Conservation (phyloP, 108 stramenopile genomes). For the Cyclotella baltica region DNA sequence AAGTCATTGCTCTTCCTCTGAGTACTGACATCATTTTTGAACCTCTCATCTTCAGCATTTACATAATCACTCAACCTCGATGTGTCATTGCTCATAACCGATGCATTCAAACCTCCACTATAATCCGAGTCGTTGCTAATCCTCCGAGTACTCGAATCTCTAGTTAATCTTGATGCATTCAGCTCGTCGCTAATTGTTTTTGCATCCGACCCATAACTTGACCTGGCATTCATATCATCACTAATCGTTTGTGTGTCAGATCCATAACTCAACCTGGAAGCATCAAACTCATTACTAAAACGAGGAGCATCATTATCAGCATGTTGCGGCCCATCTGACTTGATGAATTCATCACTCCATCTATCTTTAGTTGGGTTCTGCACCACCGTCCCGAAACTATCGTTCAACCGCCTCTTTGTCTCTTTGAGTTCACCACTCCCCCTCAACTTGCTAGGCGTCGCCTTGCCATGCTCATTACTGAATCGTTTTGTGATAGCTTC, state of each 20-base stretch:
- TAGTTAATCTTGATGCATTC: too few relatives aligned
- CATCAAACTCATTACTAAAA: conserved; percentile 1
- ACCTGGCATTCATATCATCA: conserved; percentile 1
- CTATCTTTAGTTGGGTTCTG: not conserved
- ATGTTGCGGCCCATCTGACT: not conserved
- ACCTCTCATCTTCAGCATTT: too few relatives aligned
- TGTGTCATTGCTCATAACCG: too few relatives aligned
- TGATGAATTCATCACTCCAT: conserved; percentile 20
- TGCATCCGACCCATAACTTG: not conserved
- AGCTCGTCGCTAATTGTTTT: not conserved
- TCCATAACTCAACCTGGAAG: not conserved
- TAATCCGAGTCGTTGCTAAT: too few relatives aligned
- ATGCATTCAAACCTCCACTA: too few relatives aligned
- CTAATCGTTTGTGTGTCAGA: not conserved
- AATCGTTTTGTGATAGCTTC: not conserved
- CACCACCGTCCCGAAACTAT: not conserved
- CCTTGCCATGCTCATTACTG: too few relatives aligned
- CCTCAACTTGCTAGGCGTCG: not conserved
- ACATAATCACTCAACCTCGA: too few relatives aligned
- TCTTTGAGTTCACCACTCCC: not conserved
- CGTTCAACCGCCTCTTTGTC: not conserved
- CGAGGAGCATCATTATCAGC: not conserved
- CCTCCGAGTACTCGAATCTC: conserved; percentile 1
- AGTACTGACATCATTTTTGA: too few relatives aligned
- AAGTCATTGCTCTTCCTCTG: too few relatives aligned